phyloP scores from a whole-genome alignment of 768 basidiomycete species.

The Naganishia antarctica region DNA sequence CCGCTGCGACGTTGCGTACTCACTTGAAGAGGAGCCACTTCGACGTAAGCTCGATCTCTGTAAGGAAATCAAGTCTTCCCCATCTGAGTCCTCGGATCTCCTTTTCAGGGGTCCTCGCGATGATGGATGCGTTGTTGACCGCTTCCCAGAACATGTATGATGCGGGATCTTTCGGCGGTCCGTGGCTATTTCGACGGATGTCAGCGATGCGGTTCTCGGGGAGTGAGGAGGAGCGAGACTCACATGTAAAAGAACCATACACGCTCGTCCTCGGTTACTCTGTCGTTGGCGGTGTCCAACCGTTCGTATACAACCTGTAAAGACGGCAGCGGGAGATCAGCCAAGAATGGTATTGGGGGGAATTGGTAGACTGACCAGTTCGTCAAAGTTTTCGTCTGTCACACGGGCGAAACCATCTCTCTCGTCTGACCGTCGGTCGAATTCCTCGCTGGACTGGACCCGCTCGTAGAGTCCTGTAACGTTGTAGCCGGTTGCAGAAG shows the following conservation, averaged over 20 bases:
- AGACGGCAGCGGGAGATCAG: too few relatives aligned
- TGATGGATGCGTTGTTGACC: slow-evolving; percentile 71
- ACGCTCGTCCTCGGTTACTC: slow-evolving; percentile 56
- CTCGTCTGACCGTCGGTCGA: slow-evolving; percentile 67
- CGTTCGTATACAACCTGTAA: slow-evolving; percentile 63
- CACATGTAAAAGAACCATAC: slow-evolving; percentile 77
- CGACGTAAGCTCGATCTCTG: slow-evolving; percentile 75
- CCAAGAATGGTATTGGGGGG: too few relatives aligned
- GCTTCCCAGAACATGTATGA: slow-evolving; percentile 67
- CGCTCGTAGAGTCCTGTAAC: slow-evolving; percentile 59
- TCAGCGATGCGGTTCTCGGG: neutral
- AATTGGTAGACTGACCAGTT: slow-evolving; percentile 42
- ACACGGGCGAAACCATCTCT: slow-evolving; percentile 65
- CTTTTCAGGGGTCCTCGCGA: slow-evolving; percentile 59
- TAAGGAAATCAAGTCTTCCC: slow-evolving; percentile 81
- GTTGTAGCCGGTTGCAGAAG: slow-evolving; percentile 34
- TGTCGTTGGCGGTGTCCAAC: slow-evolving; percentile 52
- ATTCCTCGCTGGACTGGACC: slow-evolving; percentile 57
- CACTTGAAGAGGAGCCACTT: slow-evolving; percentile 83
- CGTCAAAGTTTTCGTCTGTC: slow-evolving; percentile 73
- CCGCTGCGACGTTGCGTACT: slow-evolving; percentile 16
- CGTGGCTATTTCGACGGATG: slow-evolving; percentile 55
- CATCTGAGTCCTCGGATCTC: slow-evolving; percentile 59
- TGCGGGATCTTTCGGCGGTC: slow-evolving; percentile 60
- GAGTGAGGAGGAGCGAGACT: slow-evolving; percentile 37